Percentiles rank a stretch among this genome's conserved stretches.
phyloP scores from a whole-genome alignment of 176 grass and related monocot species.

The Bonia amplexicaulis region DNA sequence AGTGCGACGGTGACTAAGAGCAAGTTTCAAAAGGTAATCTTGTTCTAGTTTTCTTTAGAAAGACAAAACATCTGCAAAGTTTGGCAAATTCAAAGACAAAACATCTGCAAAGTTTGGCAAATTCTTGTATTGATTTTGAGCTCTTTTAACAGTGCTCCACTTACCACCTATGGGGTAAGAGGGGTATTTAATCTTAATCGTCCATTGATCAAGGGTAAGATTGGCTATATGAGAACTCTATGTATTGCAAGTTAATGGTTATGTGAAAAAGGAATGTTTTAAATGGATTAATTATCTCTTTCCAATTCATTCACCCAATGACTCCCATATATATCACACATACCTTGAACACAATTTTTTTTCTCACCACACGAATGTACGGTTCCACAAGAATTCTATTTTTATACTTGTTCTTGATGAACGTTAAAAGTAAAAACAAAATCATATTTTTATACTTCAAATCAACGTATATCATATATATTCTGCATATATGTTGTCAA shows the following conservation, averaged over 20 bases:
- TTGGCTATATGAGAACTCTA: neutral
- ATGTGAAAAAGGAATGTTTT: neutral
- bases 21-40: slow-evolving; percentile 78
- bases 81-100: neutral
- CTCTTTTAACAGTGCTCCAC: no score
- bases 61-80: neutral
- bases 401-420: no score
- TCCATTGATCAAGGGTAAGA: neutral
- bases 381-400: no score
- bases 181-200: neutral
- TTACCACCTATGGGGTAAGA: no score
- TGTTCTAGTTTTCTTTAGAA: neutral
- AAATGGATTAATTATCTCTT: neutral
- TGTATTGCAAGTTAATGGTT: neutral
- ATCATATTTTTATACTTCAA: no score
- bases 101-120: no score
- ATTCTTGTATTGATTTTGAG: neutral
- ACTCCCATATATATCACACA: neutral
- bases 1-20: slow-evolving; percentile 30
- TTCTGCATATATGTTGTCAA: neutral
- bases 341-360: neutral
- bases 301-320: neutral
- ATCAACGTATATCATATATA: neutral
- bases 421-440: no score
- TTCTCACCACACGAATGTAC: neutral